Conservation (phyloP, 495 filamentous ascomycete genomes). For the Neurospora sp. region DNA sequence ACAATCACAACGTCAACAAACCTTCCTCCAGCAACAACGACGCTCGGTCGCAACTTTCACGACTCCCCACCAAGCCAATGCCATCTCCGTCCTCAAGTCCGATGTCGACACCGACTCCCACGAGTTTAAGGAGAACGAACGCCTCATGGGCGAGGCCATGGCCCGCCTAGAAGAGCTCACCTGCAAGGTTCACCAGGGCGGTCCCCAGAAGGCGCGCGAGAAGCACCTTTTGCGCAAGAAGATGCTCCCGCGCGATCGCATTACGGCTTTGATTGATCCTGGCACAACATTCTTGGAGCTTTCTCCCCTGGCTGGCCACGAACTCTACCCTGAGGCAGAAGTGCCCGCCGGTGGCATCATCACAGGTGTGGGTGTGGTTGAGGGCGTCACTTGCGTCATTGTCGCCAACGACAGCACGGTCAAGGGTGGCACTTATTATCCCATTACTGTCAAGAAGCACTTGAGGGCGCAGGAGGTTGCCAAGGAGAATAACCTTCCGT, state of each 20-base stretch:
- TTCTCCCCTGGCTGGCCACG: constrained; percentile 75
- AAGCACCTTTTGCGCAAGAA: constrained; percentile 85
- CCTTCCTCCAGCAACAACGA: constrained; percentile 11
- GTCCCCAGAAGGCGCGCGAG: constrained; percentile 71
- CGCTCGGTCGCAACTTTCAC: constrained; percentile 50
- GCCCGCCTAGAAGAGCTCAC: constrained; percentile 58
- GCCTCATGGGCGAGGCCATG: constrained; percentile 65
- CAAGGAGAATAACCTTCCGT: constrained; percentile 67
- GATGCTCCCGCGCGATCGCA: constrained; percentile 87
- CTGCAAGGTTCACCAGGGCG: constrained; percentile 58
- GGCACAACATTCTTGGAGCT: constrained; percentile 89
- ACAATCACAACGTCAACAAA: constrained; percentile 13
- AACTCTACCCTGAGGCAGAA: constrained; percentile 70
- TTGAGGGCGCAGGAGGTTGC: constrained; percentile 86
- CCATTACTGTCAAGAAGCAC: constrained; percentile 97
- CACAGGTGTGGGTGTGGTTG: constrained; percentile 81
- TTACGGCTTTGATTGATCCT: constrained; percentile 79
- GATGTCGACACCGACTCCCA: constrained; percentile 64
- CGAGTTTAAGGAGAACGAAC: constrained; percentile 74
- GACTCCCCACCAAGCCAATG: constrained; percentile 55
- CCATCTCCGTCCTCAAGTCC: constrained; percentile 69
- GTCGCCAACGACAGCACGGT: constrained; percentile 97
- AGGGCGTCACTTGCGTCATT: constrained; percentile 87
- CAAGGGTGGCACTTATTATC: constrained; percentile 98
- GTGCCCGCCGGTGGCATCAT: constrained; percentile 76